phyloP scores from a whole-genome alignment of 768 basidiomycete species.

The Trametes gibbosa region DNA sequence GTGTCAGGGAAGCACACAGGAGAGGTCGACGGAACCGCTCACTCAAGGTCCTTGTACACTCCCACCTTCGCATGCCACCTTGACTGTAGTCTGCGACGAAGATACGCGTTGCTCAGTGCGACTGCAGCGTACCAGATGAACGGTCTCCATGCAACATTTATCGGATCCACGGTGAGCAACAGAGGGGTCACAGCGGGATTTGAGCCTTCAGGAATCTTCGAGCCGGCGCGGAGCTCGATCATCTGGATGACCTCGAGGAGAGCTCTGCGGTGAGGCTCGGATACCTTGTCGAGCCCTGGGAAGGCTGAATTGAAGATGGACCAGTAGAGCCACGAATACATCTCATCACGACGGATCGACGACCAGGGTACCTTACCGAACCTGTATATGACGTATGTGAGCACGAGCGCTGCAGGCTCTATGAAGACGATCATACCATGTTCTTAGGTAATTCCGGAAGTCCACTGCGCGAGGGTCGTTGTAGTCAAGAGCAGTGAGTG shows the following conservation, averaged over 20 bases:
- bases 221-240: slow-evolving; percentile 72
- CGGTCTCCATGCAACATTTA: slow-evolving; percentile 69
- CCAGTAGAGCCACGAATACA: slow-evolving; percentile 82
- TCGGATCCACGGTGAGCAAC: slow-evolving; percentile 74
- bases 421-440: slow-evolving; percentile 37
- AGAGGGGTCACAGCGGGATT: slow-evolving; percentile 52
- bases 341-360: slow-evolving; percentile 56
- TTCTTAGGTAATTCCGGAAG: slow-evolving; percentile 65
- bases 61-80: slow-evolving; percentile 43
- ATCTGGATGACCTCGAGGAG: slow-evolving; percentile 61
- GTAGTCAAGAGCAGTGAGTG: slow-evolving; percentile 51
- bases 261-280: slow-evolving; percentile 43
- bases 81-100: slow-evolving; percentile 45
- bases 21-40: slow-evolving; percentile 27
- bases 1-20: neutral
- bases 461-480: slow-evolving; percentile 72
- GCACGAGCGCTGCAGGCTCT: neutral
- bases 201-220: slow-evolving; percentile 57
- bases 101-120: slow-evolving; percentile 43
- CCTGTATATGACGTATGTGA: slow-evolving; percentile 40
- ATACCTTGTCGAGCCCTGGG: slow-evolving; percentile 47
- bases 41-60: slow-evolving; percentile 69
- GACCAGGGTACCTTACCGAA: slow-evolving; percentile 78
- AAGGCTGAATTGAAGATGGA: slow-evolving; percentile 69
- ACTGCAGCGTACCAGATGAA: slow-evolving; percentile 59